A percentile compares a stretch with the other conserved stretches of the same genome.
Conservation (phyloP, 345 rosid species). For the Eucalyptus marginata region DNA sequence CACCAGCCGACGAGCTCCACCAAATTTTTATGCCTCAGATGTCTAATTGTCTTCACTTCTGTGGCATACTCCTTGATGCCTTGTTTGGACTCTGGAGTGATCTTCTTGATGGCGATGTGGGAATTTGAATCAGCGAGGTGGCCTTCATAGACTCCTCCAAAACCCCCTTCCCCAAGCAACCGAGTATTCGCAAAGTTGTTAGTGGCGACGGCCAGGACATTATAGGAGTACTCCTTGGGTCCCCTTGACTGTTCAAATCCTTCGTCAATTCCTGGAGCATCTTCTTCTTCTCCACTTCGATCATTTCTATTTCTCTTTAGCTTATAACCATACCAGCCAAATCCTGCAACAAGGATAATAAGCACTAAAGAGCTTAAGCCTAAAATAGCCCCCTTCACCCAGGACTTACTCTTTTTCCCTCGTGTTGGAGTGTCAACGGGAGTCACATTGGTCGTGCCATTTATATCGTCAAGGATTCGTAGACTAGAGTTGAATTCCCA, state of each 20-base stretch:
- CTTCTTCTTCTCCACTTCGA: not conserved
- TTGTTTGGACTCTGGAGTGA: not conserved
- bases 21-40: not conserved
- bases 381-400: not conserved
- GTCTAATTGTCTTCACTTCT: not conserved
- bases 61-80: not conserved
- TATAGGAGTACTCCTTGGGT: not conserved
- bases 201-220: not conserved
- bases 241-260: not conserved
- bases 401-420: not conserved
- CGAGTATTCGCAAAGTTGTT: not conserved
- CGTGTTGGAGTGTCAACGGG: accelerated
- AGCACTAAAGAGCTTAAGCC: not conserved
- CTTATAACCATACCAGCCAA: not conserved
- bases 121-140: not conserved
- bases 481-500: not conserved
- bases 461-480: not conserved
- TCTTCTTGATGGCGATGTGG: not conserved
- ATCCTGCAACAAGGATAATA: not conserved
- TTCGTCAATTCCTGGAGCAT: not conserved
- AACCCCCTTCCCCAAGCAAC: not conserved
- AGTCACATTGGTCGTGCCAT: not conserved
- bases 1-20: not conserved
- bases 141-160: not conserved
- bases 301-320: not conserved